Percentiles rank a stretch among this genome's conserved stretches.
phyloP scores from a whole-genome alignment of 2,329 filamentous ascomycete species.

The Colletotrichum spinosum region DNA sequence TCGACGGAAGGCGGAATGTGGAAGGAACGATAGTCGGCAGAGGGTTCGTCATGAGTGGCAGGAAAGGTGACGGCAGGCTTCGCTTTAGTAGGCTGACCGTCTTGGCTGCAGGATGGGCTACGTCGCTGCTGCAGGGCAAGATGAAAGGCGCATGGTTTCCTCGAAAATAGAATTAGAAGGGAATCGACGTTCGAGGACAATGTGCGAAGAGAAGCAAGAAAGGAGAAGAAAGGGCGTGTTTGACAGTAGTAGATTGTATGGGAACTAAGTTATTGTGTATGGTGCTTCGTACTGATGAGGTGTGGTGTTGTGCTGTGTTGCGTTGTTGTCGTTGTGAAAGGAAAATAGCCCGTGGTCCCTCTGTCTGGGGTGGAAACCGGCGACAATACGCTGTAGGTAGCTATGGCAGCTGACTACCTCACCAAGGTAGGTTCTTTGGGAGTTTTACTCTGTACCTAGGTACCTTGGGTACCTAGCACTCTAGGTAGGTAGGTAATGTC shows the following conservation, averaged over 20 bases:
- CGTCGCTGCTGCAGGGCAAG: constrained; percentile 24
- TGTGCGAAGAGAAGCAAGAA: constrained; percentile 3
- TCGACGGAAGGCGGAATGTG: constrained; percentile 25
- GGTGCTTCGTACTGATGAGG: background rate
- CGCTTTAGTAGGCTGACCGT: constrained; percentile 22
- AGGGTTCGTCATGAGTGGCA: constrained; percentile 37
- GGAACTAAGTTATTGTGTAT: background rate
- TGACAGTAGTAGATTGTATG: constrained; percentile 8
- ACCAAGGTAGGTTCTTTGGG: too few relatives aligned
- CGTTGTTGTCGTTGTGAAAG: constrained; percentile 24
- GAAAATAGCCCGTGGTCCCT: constrained; percentile 26
- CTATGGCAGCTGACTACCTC: too few relatives aligned
- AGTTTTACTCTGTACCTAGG: too few relatives aligned
- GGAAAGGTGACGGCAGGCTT: constrained; percentile 6
- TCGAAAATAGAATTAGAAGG: constrained; percentile 7
- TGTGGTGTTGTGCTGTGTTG: constrained; percentile 5
- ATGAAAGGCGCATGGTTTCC: constrained; percentile 21
- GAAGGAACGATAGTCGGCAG: constrained; percentile 31
- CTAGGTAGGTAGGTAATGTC: constrained; percentile 18
- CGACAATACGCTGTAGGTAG: too few relatives aligned
- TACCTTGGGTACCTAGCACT: too few relatives aligned
- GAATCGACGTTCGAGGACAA: constrained; percentile 1
- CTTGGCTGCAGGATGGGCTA: constrained; percentile 6
- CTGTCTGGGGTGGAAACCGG: too few relatives aligned
- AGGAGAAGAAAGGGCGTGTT: constrained; percentile 24